Conservation (phyloP, 148 eudicot genomes). For the Talinum fruticosum region DNA sequence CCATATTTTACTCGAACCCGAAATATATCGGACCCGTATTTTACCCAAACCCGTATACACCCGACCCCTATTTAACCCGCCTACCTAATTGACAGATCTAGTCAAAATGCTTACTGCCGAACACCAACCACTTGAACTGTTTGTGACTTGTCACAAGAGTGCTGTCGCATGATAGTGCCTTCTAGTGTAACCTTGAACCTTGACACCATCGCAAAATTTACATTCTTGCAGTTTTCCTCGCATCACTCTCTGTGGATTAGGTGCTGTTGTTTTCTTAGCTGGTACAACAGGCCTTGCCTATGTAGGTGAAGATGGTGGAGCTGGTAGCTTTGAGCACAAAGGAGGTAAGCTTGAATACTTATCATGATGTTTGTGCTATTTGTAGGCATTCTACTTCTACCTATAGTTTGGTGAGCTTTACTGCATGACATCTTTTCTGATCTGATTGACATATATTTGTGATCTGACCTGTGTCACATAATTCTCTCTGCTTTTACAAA, state of each 20-base stretch:
- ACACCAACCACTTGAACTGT: neutral
- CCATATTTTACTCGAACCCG: no score
- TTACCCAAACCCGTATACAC: no score
- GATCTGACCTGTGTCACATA: neutral
- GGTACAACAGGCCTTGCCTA: conserved; percentile 40
- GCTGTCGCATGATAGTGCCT: neutral
- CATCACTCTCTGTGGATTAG: conserved; percentile 41
- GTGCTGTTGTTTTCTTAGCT: conserved; percentile 36
- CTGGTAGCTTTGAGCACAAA: conserved; percentile 40
- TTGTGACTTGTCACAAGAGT: neutral
- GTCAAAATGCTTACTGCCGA: neutral
- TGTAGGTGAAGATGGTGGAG: conserved; percentile 48
- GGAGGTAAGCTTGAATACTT: conserved; percentile 44
- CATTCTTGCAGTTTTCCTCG: conserved; percentile 39
- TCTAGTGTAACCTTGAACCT: neutral
- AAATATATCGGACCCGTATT: no score
- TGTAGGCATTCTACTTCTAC: neutral
- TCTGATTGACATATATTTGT: neutral
- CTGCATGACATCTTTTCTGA: neutral
- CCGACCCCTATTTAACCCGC: no score
- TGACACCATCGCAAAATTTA: neutral
- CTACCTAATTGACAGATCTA: no score
- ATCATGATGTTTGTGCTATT: neutral
- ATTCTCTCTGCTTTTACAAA: no score
- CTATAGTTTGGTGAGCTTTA: neutral